Percentiles rank a stretch among this genome's conserved stretches.
Conservation (phyloP, 805 yeast genomes). For the Saccharomycopsis fibuligera region DNA sequence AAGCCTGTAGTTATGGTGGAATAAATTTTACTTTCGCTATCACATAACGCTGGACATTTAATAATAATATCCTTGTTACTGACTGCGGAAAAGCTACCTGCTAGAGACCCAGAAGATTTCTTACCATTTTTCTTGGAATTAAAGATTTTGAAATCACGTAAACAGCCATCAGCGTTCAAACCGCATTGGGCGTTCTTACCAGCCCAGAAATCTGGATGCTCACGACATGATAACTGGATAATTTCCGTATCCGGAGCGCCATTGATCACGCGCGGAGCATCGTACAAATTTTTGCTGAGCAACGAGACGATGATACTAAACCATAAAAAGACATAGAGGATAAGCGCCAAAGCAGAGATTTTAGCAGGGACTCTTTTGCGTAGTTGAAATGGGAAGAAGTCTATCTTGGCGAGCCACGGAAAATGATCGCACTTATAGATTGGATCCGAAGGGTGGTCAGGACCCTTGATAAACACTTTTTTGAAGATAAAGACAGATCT, state of each 20-base stretch:
- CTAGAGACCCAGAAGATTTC: not conserved
- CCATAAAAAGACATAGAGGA: conserved; percentile 12
- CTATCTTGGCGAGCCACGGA: not conserved
- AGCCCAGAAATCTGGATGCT: conserved; percentile 50
- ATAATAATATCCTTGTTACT: conserved; percentile 38
- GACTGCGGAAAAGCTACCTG: not conserved
- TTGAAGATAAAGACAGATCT: not conserved
- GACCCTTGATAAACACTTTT: conserved; percentile 7
- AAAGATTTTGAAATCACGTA: conserved; percentile 5
- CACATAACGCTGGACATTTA: conserved; percentile 87
- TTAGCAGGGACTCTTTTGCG: conserved; percentile 29
- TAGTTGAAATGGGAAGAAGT: conserved; percentile 51
- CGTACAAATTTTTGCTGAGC: not conserved
- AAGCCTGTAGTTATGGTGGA: conserved; percentile 71
- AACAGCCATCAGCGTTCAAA: conserved; percentile 55
- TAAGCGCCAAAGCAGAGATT: not conserved
- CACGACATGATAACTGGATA: conserved; percentile 36
- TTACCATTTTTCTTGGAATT: not conserved
- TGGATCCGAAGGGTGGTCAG: conserved; percentile 5
- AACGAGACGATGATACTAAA: not conserved
- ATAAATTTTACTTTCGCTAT: conserved; percentile 68
- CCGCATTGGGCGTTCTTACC: conserved; percentile 81
- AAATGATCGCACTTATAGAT: conserved; percentile 7
- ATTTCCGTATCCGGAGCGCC: conserved; percentile 20
- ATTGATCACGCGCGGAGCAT: not conserved